These are phyloP conservation scores for Saccharomycopsis sp. DNA, from an alignment of 805 yeast genomes.

Conservation along the genomic window DNA sequence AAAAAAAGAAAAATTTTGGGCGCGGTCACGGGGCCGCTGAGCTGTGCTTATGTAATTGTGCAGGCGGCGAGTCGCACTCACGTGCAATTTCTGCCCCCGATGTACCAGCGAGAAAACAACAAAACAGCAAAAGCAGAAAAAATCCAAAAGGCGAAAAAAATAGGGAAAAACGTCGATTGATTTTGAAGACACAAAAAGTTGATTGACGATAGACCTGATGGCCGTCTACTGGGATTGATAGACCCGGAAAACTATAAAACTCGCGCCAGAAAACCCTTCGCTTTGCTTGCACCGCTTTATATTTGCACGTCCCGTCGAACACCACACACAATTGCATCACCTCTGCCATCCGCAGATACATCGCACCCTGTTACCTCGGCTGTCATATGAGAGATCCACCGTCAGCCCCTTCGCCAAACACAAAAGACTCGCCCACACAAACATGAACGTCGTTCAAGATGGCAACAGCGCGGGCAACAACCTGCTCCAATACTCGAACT, in stretches of 20 bases:
- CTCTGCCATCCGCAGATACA: no score
- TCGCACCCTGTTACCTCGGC: no score
- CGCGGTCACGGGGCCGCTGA: no score
- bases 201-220: neutral
- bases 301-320: no score
- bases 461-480: neutral
- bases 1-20: no score
- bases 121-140: neutral
- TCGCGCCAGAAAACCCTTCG: no score
- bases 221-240: neutral
- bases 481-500: neutral
- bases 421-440: conserved; percentile 22
- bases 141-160: neutral
- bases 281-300: neutral
- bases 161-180: conserved; percentile 17
- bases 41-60: no score
- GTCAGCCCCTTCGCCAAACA: no score
- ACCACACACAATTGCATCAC: no score
- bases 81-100: neutral
- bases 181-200: neutral
- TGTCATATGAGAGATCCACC: no score
- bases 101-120: neutral
- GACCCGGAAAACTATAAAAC: no score
- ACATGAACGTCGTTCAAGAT: neutral
- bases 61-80: no score